A percentile compares a stretch with the other conserved stretches of the same genome.
These are phyloP conservation scores for Elaeagnus macrophylla DNA, from an alignment of 306 rosid species.

Conservation along the genomic window DNA sequence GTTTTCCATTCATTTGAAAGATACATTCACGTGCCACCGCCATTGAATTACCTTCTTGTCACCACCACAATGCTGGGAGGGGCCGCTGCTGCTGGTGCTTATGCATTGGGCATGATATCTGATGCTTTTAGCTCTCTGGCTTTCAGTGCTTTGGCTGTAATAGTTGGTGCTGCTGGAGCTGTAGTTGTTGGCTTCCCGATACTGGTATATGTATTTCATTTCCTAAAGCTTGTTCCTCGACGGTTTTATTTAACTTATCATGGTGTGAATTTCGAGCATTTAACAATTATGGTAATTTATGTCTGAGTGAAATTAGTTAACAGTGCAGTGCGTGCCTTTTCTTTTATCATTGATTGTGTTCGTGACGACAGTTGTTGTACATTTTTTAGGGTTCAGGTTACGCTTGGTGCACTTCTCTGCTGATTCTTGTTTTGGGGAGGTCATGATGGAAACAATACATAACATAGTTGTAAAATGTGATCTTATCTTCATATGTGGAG, in stretches of 20 bases:
- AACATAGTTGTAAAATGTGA: no score
- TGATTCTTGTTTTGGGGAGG: no score
- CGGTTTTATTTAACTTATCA: not conserved
- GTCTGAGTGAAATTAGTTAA: no score
- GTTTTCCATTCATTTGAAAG: constrained; percentile 86
- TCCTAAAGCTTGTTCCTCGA: not conserved
- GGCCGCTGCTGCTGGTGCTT: constrained; percentile 60
- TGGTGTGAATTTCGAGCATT: no score
- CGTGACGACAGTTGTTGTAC: no score
- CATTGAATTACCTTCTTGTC: constrained; percentile 73
- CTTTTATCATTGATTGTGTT: no score
- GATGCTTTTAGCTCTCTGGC: constrained; percentile 77
- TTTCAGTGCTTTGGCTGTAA: constrained; percentile 70
- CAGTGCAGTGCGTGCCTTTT: no score
- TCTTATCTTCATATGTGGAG: no score
- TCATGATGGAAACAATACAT: no score
- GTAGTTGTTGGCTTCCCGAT: constrained; percentile 79
- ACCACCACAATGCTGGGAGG: constrained; percentile 87
- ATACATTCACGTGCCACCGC: constrained; percentile 90
- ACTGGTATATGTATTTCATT: constrained; percentile 49
- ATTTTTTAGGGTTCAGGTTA: no score
- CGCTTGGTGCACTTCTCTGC: no score
- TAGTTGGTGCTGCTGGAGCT: constrained; percentile 80
- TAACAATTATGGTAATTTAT: not conserved
- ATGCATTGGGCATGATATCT: constrained; percentile 74